A percentile compares a stretch with the other conserved stretches of the same genome.
Conservation (phyloP, 352 stramenopile genomes). For the Globisporangium spinosum region DNA sequence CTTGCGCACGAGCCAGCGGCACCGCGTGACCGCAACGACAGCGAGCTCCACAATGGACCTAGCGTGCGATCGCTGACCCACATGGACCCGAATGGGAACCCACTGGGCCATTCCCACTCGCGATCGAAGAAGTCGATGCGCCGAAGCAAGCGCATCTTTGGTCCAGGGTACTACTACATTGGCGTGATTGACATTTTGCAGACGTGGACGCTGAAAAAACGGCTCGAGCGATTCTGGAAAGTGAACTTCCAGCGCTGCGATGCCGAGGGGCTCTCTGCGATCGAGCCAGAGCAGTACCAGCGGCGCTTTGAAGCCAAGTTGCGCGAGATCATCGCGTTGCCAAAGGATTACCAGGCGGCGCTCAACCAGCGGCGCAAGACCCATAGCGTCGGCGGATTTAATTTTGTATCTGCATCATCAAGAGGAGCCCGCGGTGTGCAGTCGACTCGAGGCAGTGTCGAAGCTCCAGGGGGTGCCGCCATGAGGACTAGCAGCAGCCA, state of each 20-base stretch:
- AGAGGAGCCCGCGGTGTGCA: not conserved
- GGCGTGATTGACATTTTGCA: conserved; percentile 91
- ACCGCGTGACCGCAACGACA: conserved; percentile 7
- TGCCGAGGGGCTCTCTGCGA: conserved; percentile 74
- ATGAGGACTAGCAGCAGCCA: not conserved
- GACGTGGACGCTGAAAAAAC: conserved; percentile 84
- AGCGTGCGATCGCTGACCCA: conserved; percentile 10
- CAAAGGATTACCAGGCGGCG: conserved; percentile 38
- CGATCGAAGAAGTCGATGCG: conserved; percentile 49
- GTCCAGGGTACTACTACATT: conserved; percentile 86
- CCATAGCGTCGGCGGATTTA: conserved; percentile 4
- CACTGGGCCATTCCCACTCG: conserved; percentile 20
- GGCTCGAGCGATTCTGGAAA: conserved; percentile 82
- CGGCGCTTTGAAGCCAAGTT: conserved; percentile 80
- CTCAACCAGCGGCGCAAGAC: conserved; percentile 8
- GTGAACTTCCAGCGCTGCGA: conserved; percentile 67
- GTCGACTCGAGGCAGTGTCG: not conserved
- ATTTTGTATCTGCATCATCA: not conserved
- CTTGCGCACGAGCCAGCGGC: not conserved
- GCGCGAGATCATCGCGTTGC: conserved; percentile 75
- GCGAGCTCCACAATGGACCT: not conserved
- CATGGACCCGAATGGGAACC: conserved; percentile 20
- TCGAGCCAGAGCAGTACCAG: conserved; percentile 74
- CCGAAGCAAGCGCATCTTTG: conserved; percentile 76
- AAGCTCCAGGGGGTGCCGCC: not conserved